Evolutionary conservation across 2,329 filamentous ascomycete genomes (phyloP), one percentile per base, ranked within the genome.

Genomic region (Paecilomyces dactylethromorphus): DNA sequence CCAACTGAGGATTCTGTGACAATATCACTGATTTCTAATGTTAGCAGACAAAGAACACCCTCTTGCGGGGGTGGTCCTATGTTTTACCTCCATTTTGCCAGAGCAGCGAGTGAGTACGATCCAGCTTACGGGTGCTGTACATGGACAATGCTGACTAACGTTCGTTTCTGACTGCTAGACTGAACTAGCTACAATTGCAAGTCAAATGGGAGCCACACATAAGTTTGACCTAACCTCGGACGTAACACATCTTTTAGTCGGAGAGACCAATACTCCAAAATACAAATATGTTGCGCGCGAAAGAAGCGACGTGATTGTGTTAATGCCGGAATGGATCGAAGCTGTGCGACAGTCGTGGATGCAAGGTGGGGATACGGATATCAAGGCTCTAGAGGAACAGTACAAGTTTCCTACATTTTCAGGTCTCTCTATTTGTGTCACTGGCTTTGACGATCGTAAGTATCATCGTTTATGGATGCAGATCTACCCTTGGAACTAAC

Each of bases 201-300:
- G 81, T 63, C 86, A 96, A 70, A 91, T 99, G 80, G 94, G 94
- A 64, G 94, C 92, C 55, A 76, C 84, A 60, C 90, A 96, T 81
- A 92, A 90, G 68, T 89, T 92, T 74, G 92, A 99, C 73, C 85
- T 99, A 52, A 97, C 92, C n/a, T 90, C 90, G 58, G 91, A 97
- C 73, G 91, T 96, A 54, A 97, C 94, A 4, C 94, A 99, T 78
- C 86, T 99, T 53, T 84, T 99, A 63, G 91, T 96, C 62, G 94
- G 92, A 72, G 87, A 90, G 68, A 89, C 91, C 68, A 85, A 93
- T 71, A 97, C 93, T 0, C 86, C 89, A 55, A 99, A 99, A 75
- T 99, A 99, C 76, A 89, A 87, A 73, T 96, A 96, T 80, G 93
- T 97, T 68, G 94, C 93, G 57, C 90, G 88, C 70, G 89, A 93